Evolutionary conservation across 257 asterid species (phyloP).

Genomic region (Solanum ossicruentum): DNA sequence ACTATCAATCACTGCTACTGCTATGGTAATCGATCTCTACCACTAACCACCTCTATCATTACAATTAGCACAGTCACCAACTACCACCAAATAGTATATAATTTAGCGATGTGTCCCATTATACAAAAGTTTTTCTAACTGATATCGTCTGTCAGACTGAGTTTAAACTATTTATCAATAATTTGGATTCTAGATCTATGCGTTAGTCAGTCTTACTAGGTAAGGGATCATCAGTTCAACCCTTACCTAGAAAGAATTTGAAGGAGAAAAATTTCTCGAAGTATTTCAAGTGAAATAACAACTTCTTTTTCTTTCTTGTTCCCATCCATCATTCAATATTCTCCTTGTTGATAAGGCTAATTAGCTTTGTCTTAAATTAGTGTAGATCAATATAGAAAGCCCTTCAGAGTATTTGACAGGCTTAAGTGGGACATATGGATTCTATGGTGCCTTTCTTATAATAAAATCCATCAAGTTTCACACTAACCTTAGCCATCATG

Average conservation of each 20-base stretch:
- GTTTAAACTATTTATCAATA: no score
- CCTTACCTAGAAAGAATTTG: no score
- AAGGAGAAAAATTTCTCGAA: no score
- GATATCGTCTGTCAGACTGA: background rate
- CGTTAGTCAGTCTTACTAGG: no score
- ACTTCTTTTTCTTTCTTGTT: no score
- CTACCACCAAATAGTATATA: background rate
- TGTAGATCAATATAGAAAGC: background rate
- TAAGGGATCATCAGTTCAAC: no score
- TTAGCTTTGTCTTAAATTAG: background rate
- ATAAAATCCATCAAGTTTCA: background rate
- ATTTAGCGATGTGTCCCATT: no score
- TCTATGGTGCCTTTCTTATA: background rate
- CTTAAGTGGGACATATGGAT: background rate
- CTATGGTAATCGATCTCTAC: no score
- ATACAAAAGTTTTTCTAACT: no score
- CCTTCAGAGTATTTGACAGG: background rate
- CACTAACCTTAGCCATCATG: background rate
- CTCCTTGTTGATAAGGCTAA: background rate
- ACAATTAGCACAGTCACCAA: background rate
- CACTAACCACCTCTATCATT: no score
- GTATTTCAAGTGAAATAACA: no score
- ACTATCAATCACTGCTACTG: background rate
- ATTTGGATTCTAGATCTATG: no score
- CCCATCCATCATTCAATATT: background rate